These are phyloP conservation scores for Populus tomentosa DNA, from an alignment of 441 rosid species.

Conservation along the genomic window DNA sequence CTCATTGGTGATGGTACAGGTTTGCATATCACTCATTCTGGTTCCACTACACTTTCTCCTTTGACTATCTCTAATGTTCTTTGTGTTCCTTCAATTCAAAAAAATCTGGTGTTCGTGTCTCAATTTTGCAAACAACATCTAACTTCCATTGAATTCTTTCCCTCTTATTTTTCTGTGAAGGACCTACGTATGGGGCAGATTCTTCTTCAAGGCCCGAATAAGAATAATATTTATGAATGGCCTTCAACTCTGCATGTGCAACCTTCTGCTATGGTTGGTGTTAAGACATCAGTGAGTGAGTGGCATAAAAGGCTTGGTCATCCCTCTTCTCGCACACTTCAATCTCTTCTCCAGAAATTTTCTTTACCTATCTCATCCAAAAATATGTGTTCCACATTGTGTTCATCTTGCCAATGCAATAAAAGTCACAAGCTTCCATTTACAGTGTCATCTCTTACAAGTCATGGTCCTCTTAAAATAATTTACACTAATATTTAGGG, in stretches of 20 bases:
- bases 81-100: background rate
- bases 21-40: background rate
- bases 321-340: background rate
- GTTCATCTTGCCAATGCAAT: background rate
- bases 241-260: background rate
- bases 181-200: background rate
- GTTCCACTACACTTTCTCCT: background rate
- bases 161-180: background rate
- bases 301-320: background rate
- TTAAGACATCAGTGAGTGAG: no score
- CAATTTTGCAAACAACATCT: background rate
- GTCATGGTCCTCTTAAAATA: background rate
- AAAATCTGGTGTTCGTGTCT: background rate
- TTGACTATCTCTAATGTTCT: background rate
- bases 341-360: background rate
- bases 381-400: background rate
- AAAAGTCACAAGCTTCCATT: background rate
- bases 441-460: background rate
- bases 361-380: background rate
- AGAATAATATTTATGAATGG: background rate
- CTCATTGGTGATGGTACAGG: background rate
- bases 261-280: background rate
- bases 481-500: no score
- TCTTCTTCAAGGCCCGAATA: no score
- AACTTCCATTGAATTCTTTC: constrained; percentile 3